Conservation (phyloP, 2,329 filamentous ascomycete genomes). For the Aspergillus phoenicis region DNA sequence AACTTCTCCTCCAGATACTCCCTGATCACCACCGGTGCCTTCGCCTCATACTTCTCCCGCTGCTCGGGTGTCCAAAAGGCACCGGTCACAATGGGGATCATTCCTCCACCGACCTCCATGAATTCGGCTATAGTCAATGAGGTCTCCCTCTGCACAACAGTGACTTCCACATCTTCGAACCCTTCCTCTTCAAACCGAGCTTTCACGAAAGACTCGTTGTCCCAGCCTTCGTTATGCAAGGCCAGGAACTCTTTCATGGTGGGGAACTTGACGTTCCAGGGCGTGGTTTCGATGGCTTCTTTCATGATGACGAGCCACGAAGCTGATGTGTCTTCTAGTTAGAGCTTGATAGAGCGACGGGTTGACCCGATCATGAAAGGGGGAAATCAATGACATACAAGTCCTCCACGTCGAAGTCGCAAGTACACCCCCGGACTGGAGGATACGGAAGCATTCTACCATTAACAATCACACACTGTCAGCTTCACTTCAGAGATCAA, state of each 20-base stretch:
- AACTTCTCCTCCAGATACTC: conserved; percentile 29
- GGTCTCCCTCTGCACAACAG: conserved; percentile 17
- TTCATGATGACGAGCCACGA: conserved; percentile 33
- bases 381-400: conserved; percentile 20
- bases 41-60: conserved; percentile 24
- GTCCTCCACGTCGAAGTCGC: conserved; percentile 42
- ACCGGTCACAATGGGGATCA: conserved; percentile 26
- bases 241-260: conserved; percentile 23
- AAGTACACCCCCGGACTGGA: conserved; percentile 38
- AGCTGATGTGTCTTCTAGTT: conserved; percentile 15
- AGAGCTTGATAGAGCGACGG: neutral
- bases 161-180: conserved; percentile 29
- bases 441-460: conserved; percentile 36
- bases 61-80: conserved; percentile 35
- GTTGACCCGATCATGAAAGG: neutral
- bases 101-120: conserved; percentile 24
- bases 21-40: conserved; percentile 25
- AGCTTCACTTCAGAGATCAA: too few species aligned
- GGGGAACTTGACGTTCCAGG: conserved; percentile 31
- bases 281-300: conserved; percentile 29
- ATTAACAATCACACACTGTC: neutral
- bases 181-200: conserved; percentile 25
- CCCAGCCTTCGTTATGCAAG: conserved; percentile 27
- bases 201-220: conserved; percentile 25
- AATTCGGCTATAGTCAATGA: conserved; percentile 22